Base-by-base conservation (phyloP, 768 basidiomycete species). In the Naganishia antarctica region DNA sequence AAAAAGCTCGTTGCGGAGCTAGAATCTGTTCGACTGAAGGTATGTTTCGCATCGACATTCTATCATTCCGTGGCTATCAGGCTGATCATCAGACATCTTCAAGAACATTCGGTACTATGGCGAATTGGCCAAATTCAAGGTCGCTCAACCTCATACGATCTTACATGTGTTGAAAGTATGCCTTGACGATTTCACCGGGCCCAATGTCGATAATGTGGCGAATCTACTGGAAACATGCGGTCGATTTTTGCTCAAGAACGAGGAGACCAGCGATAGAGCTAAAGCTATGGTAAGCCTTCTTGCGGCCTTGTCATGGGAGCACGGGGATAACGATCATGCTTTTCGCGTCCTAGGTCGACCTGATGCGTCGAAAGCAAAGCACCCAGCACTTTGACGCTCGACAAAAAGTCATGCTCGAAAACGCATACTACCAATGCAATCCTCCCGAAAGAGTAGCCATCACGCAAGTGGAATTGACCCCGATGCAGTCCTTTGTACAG, bases 361-460 rank as follows among this genome's bases (percentile, higher is more conserved):
- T 96, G 29, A 91, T 97, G 90, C 84, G 88, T 64, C 85, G 94
- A 46, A 98, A 98, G 80, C 92, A 96, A 82, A 87, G 82, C 61
- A 83, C 91, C 81, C 87, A 91, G 68, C 91, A 97, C 73, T 84
- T 99, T 34, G 96, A 98, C 76, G 87, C 90, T 73, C 82, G 92
- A 18, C 91, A 98, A 72, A 80, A 86, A 6, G 82, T 97, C 16
- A 79, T 97, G 66, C 83, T 99, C 31, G 96, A 98, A 77, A 99
- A 99, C 75, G 96, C 96, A 0, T 99, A 96, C 76, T 98, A 98
- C 76, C 92, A 98, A 90, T 97, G 93, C 77, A 98, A 98, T 72
- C 96, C 96, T 4, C 96, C 96, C 0, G 93, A 98, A 68, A 86
- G 96, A 59, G 84, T 86, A 0, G 91, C 91, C 0, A 83, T 86